Base-by-base conservation (phyloP, 225 moss, liverwort and hornwort species). In the Climacium dendroides region DNA sequence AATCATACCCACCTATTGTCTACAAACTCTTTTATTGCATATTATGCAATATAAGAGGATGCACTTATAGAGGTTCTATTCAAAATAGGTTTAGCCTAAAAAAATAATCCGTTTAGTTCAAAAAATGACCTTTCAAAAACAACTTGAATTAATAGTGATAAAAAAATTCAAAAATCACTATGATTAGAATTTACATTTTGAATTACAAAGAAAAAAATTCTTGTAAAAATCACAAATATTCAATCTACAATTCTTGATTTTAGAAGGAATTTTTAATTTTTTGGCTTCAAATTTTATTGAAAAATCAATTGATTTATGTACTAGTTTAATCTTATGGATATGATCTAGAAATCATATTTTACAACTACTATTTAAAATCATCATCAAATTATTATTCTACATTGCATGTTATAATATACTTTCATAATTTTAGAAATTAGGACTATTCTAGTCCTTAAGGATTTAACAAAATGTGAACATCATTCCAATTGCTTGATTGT, bases 51-150 rank as follows among this genome's bases (percentile, higher is more conserved):
- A 45, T 9, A 9, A 45, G 6, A 45, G 45, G 45, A 45, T 45
- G 45, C 45, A 45, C 6, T 45, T 6, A 45, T 45, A 45, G 45
- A 45, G 9, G 9, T 45, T 45, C 45, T 45, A 45, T 9, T 45
- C n/a, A n/a, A n/a, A n/a, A 8, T 39, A 69, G 13, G 2, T 22
- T 0, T 23, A 2, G 7, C 4, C 1, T 39, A 13, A 39, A 69
- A 24, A 39, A 18, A 0, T 7, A 7, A n/a, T 2, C 12, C 10
- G 19, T n/a, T 4, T 3, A 6, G 0, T 65, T 10, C 8, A 19
- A n/a, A n/a, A 66, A n/a, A 35, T n/a, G 19, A 6, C 11, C 63
- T 18, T 62, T 62, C 28, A 60, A 7, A 28, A 58, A 18, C 5
- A 0, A 34, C 10, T 64, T n/a, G 11, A n/a, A 66, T 20, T 4